Percentiles rank a stretch among this genome's conserved stretches.
Conservation (phyloP, 495 filamentous ascomycete species). For the Parathielavia hyrcaniae region DNA sequence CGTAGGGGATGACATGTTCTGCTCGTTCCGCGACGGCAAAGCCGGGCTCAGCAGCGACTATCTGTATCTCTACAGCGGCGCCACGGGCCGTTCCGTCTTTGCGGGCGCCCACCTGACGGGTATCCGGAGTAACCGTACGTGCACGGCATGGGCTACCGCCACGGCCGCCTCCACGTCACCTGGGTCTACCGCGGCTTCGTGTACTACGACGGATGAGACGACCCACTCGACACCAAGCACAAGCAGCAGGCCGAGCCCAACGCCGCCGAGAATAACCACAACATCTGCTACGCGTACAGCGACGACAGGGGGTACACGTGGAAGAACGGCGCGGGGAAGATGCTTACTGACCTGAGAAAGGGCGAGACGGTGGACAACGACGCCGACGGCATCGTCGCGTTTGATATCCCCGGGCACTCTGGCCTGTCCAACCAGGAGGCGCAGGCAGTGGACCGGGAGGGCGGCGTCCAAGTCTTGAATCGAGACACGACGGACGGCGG, state of each 20-base stretch:
- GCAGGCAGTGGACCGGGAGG: constrained; percentile 40
- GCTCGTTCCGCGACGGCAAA: constrained; percentile 45
- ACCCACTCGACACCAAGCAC: constrained; percentile 37
- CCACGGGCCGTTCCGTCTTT: constrained; percentile 24
- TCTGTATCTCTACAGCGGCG: constrained; percentile 35
- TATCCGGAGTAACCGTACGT: constrained; percentile 44
- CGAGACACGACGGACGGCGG: constrained; percentile 33
- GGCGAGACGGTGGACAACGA: constrained; percentile 35
- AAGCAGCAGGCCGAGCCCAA: constrained; percentile 43
- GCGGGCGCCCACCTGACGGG: constrained; percentile 42
- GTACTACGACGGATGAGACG: constrained; percentile 40
- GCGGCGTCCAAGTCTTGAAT: constrained; percentile 46
- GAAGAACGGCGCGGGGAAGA: constrained; percentile 30
- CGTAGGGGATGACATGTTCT: constrained; percentile 31
- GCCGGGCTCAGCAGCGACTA: constrained; percentile 46
- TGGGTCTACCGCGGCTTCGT: constrained; percentile 47
- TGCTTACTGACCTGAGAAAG: constrained; percentile 33
- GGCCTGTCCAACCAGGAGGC: constrained; percentile 47
- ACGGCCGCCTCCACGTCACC: constrained; percentile 35
- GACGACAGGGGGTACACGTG: constrained; percentile 38
- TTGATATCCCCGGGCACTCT: constrained; percentile 35
- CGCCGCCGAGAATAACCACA: constrained; percentile 42
- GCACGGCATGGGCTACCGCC: constrained; percentile 37
- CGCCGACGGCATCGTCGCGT: constrained; percentile 35
- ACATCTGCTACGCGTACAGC: constrained; percentile 44